phyloP scores from a whole-genome alignment of 305 asterid species.

The Euphrasia arctica region DNA sequence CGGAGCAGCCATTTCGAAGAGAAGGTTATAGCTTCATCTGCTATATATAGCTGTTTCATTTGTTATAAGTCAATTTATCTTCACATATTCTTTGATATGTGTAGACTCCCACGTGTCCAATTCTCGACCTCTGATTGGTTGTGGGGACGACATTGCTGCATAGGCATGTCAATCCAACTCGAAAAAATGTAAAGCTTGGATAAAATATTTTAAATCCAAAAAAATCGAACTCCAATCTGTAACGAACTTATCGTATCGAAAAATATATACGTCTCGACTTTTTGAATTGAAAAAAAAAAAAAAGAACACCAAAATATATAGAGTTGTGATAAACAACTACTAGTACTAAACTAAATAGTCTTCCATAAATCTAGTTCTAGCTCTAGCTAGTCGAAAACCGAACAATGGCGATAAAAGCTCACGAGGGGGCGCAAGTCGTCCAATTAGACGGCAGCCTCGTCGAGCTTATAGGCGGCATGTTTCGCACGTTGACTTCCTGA shows the following conservation, averaged over 20 bases:
- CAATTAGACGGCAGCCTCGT: slow-evolving; percentile 65
- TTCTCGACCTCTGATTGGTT: no score
- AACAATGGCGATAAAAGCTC: slow-evolving; percentile 11
- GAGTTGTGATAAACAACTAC: no score
- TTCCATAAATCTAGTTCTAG: not conserved
- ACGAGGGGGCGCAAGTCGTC: slow-evolving; percentile 32
- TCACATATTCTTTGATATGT: no score
- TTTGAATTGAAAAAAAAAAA: not conserved
- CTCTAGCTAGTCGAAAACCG: not conserved
- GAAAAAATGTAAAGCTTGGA: no score
- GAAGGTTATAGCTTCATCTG: not conserved
- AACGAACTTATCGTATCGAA: no score
- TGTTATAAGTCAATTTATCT: no score
- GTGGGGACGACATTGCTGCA: no score
- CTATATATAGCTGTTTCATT: not conserved
- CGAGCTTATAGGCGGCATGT: slow-evolving; percentile 50
- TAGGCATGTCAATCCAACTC: no score
- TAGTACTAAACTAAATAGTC: not conserved
- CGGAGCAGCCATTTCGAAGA: slow-evolving; percentile 46
- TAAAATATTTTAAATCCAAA: no score
- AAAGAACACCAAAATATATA: no score
- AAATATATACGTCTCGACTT: slow-evolving; percentile 24
- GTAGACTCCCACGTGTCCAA: no score
- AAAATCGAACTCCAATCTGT: no score
- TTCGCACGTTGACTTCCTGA: slow-evolving; percentile 55